Percentiles rank a stretch among this genome's conserved stretches.
Evolutionary conservation across 2,329 filamentous ascomycete genomes (phyloP).

Genomic region (Sclerotinia sclerotiorum): DNA sequence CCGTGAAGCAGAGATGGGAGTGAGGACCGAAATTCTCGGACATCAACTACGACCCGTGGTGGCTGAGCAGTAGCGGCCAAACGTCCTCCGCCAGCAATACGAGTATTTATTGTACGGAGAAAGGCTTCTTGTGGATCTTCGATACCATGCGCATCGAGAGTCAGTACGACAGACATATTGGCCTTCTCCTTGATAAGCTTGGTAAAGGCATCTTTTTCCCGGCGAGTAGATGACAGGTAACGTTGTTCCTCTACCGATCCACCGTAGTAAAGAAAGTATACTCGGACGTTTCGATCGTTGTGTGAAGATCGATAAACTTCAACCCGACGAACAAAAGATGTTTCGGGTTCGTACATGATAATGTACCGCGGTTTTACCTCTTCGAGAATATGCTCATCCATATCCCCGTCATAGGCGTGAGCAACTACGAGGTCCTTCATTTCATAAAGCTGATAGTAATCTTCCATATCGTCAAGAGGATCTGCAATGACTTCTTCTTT

Average conservation of each 20-base stretch:
- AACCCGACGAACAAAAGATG: conserved; percentile 88
- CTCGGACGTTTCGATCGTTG: conserved; percentile 80
- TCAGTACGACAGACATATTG: conserved; percentile 87
- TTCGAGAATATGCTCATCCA: conserved; percentile 94
- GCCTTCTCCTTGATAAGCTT: conserved; percentile 92
- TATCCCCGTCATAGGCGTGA: conserved; percentile 92
- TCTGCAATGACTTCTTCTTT: conserved; percentile 77
- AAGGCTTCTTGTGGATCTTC: conserved; percentile 89
- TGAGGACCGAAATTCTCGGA: conserved; percentile 92
- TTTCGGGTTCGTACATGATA: conserved; percentile 97
- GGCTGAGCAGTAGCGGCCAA: conserved; percentile 81
- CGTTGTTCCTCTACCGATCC: conserved; percentile 94
- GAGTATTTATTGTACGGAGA: conserved; percentile 90
- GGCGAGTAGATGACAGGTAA: conserved; percentile 83
- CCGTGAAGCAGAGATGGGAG: conserved; percentile 89
- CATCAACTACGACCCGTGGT: conserved; percentile 89
- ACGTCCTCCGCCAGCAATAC: conserved; percentile 89
- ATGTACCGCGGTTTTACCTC: conserved; percentile 92
- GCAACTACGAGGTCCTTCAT: conserved; percentile 86
- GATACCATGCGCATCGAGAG: conserved; percentile 64
- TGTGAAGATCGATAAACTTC: conserved; percentile 97
- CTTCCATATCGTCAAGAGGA: conserved; percentile 85
- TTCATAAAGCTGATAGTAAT: conserved; percentile 87
- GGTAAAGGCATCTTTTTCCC: conserved; percentile 95
- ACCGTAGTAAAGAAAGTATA: conserved; percentile 97